These are phyloP conservation scores for Sphagnum magellanicum DNA, from an alignment of 228 moss, liverwort and hornwort genomes.

Conservation along the genomic window DNA sequence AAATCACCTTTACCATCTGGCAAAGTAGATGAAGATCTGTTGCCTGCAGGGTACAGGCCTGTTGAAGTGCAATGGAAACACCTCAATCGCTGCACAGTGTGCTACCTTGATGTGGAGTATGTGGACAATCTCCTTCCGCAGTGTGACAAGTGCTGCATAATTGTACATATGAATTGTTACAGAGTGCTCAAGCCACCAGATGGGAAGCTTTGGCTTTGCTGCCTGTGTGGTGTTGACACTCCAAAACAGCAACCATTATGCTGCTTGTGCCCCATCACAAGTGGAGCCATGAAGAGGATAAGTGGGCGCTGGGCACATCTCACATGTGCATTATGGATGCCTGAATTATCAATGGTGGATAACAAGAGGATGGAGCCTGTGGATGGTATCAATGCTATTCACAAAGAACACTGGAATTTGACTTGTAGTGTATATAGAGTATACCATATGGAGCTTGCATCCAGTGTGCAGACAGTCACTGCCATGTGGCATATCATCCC, in stretches of 20 bases:
- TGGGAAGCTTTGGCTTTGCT: slow-evolving; percentile 57
- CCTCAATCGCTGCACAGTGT: slow-evolving; percentile 51
- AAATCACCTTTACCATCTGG: slow-evolving; percentile 14
- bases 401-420: slow-evolving; percentile 58
- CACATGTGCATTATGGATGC: slow-evolving; percentile 56
- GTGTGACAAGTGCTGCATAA: slow-evolving; percentile 54
- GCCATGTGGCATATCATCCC: slow-evolving; percentile 55
- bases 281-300: slow-evolving; percentile 55
- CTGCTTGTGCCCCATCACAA: slow-evolving; percentile 53
- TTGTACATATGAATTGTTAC: slow-evolving; percentile 60
- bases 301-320: slow-evolving; percentile 59
- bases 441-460: slow-evolving; percentile 50
- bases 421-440: slow-evolving; percentile 48
- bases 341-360: slow-evolving; percentile 47
- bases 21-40: slow-evolving; percentile 19
- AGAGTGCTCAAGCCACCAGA: slow-evolving; percentile 37
- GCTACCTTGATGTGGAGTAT: slow-evolving; percentile 60
- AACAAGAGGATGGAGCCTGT: slow-evolving; percentile 45
- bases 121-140: slow-evolving; percentile 49
- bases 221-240: slow-evolving; percentile 41
- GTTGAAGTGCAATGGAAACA: slow-evolving; percentile 47
- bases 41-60: slow-evolving; percentile 46
- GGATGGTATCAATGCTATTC: slow-evolving; percentile 44
- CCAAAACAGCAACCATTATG: slow-evolving; percentile 39
- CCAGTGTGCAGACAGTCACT: slow-evolving; percentile 40